Base-by-base conservation (phyloP, 805 yeast species). In the Pichia exigua region DNA sequence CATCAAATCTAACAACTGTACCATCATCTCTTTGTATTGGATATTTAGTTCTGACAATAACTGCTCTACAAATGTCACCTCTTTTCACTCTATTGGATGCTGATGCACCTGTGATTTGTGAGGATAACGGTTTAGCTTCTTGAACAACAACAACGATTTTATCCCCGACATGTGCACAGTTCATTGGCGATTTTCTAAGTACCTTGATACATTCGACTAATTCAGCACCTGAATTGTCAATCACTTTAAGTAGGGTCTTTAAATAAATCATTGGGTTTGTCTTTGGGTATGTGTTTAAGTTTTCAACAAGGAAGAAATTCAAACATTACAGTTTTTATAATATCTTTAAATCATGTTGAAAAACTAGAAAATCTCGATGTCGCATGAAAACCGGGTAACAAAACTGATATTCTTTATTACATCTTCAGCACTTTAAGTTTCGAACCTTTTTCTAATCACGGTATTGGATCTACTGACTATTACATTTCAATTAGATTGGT, bases 201-300 rank as follows among this genome's bases (percentile, higher is more conserved):
- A 94, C 97, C 69, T 92, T 92, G 74, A 94, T 90, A 68, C 98
- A 94, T 70, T 94, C 98, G 17, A 86, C 98, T 55, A 90, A 70
- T 67, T 86, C 87, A 3, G 97, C 99, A 28, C 98, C 79, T 22
- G 96, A 85, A 76, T 92, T 92, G 71, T 92, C 99, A 56, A 92
- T 87, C 57, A 91, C 96, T 67, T 86, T 91, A 50, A 90, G 72
- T 68, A 94, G 74, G 17, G 96, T 76, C 73, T 92, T 92, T 63
- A 92, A 79, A 71, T 88, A 89, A 49, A 92, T 81, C 99, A 92
- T 92, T n/a, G 46, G 48, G 26, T 28, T 9, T 45, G 32, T 21
- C 38, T 27, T 24, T 20, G 28, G 44, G 12, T 17, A 35, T 35
- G 39, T n/a, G 39, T 35, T 32, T 32, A n/a, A n/a, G 17, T 20